A percentile compares a stretch with the other conserved stretches of the same genome.
Evolutionary conservation across 2,329 filamentous ascomycete species (phyloP).

Genomic region (Trichoderma atrobrunneum): DNA sequence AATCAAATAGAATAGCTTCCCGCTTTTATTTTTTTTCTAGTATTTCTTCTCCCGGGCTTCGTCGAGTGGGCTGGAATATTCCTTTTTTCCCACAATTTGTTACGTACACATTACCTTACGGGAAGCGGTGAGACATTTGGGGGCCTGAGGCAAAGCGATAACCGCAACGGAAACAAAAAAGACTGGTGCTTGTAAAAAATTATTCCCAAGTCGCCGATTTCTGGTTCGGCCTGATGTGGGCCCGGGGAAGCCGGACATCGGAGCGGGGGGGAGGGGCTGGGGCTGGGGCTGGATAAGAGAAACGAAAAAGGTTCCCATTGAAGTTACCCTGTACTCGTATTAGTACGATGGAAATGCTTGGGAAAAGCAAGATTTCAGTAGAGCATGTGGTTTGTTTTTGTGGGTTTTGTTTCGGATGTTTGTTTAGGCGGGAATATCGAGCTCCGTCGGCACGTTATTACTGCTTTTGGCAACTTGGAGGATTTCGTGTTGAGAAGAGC

Average conservation of each 20-base stretch:
- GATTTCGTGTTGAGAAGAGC: not conserved
- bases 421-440: not conserved
- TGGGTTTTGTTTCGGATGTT: not conserved
- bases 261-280: conserved; percentile 3
- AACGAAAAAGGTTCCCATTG: not conserved
- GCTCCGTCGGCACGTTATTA: not conserved
- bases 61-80: not conserved
- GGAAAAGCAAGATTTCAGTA: not conserved
- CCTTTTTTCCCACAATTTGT: not conserved
- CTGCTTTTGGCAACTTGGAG: not conserved
- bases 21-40: not conserved
- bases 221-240: not conserved
- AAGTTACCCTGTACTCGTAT: not conserved
- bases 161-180: not conserved
- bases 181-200: not conserved
- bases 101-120: not conserved
- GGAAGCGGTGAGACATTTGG: not conserved
- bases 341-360: not conserved
- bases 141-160: not conserved
- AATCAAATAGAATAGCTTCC: not conserved
- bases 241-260: conserved; percentile 12
- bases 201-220: not conserved
- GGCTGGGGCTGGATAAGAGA: not conserved
- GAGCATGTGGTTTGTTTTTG: not conserved
- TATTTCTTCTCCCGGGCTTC: not conserved